These are phyloP conservation scores for Dioszegia hungarica DNA, from an alignment of 768 basidiomycete species.

Conservation along the genomic window DNA sequence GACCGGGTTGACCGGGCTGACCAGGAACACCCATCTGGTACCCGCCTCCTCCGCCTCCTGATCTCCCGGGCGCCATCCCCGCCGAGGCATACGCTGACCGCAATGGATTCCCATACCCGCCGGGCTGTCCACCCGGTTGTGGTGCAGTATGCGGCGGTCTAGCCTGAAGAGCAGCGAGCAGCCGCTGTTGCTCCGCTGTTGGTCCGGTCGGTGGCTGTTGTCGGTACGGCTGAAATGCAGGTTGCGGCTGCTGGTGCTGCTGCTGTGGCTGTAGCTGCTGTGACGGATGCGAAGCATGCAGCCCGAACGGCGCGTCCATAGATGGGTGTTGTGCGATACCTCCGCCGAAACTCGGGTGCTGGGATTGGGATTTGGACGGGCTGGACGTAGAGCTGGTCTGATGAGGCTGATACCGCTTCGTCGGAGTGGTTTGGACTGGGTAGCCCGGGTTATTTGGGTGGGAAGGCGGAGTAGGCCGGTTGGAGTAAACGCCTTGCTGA, in stretches of 20 bases:
- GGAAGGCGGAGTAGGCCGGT: too few relatives aligned
- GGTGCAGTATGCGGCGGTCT: not conserved
- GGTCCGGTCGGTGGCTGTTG: not conserved
- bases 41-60: not conserved
- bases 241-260: too few relatives aligned
- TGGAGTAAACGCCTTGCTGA: too few relatives aligned
- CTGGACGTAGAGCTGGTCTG: not conserved
- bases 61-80: not conserved
- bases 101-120: not conserved
- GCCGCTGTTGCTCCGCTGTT: not conserved
- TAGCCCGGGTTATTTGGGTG: too few relatives aligned
- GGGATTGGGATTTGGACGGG: not conserved
- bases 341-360: not conserved
- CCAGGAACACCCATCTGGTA: slow-evolving; percentile 7
- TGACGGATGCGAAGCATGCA: too few relatives aligned
- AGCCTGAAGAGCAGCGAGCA: not conserved
- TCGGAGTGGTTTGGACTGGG: not conserved
- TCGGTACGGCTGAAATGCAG: too few relatives aligned
- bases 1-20: not conserved
- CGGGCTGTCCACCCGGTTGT: not conserved
- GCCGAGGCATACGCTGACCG: not conserved
- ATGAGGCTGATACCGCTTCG: not conserved
- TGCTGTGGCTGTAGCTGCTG: too few relatives aligned
- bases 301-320: too few relatives aligned
- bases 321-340: too few relatives aligned